Base-by-base conservation (phyloP, 2,329 filamentous ascomycete genomes). In the Tolypocladium nubicola region DNA sequence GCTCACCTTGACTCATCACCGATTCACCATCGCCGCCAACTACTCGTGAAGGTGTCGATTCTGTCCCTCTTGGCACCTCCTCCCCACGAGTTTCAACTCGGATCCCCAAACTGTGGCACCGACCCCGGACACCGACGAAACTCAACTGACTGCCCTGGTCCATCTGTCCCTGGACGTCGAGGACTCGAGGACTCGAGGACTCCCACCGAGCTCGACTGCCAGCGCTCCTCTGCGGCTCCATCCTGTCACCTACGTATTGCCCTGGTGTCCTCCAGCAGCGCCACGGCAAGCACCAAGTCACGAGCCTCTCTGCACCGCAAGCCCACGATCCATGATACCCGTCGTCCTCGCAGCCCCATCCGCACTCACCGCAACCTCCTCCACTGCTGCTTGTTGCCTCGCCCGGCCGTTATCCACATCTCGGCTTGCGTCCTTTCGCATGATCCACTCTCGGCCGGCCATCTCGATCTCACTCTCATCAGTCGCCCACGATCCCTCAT, bases 381-480 rank as follows among this genome's bases (percentile, higher is more conserved):
- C 37, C 37, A 16, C 35, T 37, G 4, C 37, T 37, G 11, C 35
- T 5, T 37, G 35, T 37, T 14, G 4, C 11, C 35, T 37, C 1
- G 35, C 35, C 11, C 35, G 35, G 5, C 35, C 35, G 35, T 37
- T 37, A 37, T 37, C 35, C 35, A 37, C 21, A 7, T 45, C 43
- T 9, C 41, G 41, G 21, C 43, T 14, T n/a, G 40, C 40, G 19
- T 41, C 40, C 40, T 5, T 47, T 45, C 39, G 21, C 14, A 52
- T 33, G 56, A 57, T 57, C 58, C 54, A 54, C 52, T 49, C 53
- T 39, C 45, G 38, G 37, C 43, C 37, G 41, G 14, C 59, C 64
- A 67, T 64, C 64, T 66, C 66, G 63, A 68, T 68, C 64, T 62
- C 59, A 54, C 65, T 61, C 63, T 62, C 26, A 26, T 62, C 26